Conservation (phyloP, 116 monocot genomes). For the Trichopus zeylanicus region DNA sequence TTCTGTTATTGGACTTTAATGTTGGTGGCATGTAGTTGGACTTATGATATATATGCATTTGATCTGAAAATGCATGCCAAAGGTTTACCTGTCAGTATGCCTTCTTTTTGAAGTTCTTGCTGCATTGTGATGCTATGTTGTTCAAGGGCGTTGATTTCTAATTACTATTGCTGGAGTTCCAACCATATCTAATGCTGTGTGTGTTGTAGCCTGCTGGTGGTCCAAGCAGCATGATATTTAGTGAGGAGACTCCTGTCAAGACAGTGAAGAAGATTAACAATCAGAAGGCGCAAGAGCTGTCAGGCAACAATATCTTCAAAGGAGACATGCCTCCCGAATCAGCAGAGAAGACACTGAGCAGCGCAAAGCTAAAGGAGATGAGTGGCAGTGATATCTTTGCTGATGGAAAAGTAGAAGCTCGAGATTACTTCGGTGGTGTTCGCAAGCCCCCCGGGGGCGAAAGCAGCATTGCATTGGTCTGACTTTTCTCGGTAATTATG, state of each 20-base stretch:
- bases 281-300: constrained; percentile 54
- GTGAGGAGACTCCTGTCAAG: constrained; percentile 37
- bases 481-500: constrained; percentile 3
- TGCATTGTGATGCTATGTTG: too few species aligned
- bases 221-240: constrained; percentile 30
- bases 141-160: too few species aligned
- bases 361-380: constrained; percentile 71
- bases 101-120: too few species aligned
- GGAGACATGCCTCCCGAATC: constrained; percentile 37
- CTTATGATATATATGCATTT: too few species aligned
- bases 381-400: constrained; percentile 71
- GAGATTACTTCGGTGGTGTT: constrained; percentile 65
- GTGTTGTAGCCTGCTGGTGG: constrained; percentile 43
- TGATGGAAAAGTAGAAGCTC: constrained; percentile 41
- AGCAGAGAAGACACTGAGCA: constrained; percentile 45
- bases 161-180: too few species aligned
- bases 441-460: constrained; percentile 79
- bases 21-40: too few species aligned
- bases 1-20: too few species aligned
- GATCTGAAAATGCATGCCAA: too few species aligned
- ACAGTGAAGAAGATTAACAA: constrained; percentile 54
- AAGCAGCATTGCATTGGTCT: constrained; percentile 70
- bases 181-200: too few species aligned
- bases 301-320: constrained; percentile 56
- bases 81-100: too few species aligned